Conservation (phyloP, 768 basidiomycete species). For the Boletus rubescentipes region DNA sequence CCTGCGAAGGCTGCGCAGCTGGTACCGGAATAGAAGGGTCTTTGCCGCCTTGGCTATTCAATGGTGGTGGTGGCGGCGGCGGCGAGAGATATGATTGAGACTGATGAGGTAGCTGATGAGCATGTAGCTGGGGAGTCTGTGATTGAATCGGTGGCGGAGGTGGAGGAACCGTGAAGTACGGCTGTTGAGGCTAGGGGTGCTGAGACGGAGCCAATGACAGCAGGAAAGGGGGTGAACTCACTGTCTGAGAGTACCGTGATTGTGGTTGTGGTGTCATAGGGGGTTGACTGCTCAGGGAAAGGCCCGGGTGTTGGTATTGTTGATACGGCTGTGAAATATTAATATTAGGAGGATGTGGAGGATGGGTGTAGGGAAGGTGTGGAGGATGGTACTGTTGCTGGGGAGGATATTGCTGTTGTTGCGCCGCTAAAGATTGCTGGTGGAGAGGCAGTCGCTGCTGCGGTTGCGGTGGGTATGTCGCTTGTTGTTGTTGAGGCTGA, state of each 20-base stretch:
- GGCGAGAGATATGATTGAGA: constrained; percentile 22
- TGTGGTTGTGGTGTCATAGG: background rate
- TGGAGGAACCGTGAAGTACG: constrained; percentile 17
- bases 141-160: constrained; percentile 13
- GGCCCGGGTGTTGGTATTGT: constrained; percentile 8
- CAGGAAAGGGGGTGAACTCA: constrained; percentile 1
- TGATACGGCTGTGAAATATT: constrained; percentile 18
- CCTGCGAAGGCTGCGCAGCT: constrained; percentile 8
- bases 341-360: constrained; percentile 10
- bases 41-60: constrained; percentile 3
- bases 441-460: constrained; percentile 7
- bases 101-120: constrained; percentile 20
- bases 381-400: constrained; percentile 14
- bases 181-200: background rate
- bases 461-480: constrained; percentile 5
- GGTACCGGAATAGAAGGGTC: background rate
- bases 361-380: constrained; percentile 15
- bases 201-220: background rate
- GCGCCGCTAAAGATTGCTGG: constrained; percentile 10
- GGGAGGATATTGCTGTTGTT: constrained; percentile 9
- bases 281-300: constrained; percentile 9
- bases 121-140: constrained; percentile 12
- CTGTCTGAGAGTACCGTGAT: constrained; percentile 6
- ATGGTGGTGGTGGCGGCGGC: constrained; percentile 10
- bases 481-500: constrained; percentile 19